Evolutionary conservation across 257 asterid species (phyloP).

Genomic region (Solanum medicagineum): DNA sequence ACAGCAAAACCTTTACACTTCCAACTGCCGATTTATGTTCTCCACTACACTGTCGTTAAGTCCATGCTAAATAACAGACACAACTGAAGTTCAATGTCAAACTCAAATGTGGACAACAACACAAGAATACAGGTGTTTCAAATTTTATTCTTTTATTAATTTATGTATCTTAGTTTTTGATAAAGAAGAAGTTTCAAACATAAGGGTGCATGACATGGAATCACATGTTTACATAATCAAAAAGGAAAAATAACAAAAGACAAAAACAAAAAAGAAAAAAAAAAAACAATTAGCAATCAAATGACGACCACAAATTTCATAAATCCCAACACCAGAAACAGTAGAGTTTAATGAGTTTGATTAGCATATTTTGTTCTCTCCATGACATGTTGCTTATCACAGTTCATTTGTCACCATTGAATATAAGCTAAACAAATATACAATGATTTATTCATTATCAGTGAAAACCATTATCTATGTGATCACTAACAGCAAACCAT

Average conservation of each 20-base stretch:
- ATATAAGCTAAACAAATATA: background rate
- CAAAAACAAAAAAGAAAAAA: background rate
- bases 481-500: background rate
- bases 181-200: background rate
- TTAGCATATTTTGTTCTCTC: background rate
- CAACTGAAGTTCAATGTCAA: background rate
- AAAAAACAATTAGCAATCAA: background rate
- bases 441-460: background rate
- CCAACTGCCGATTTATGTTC: background rate
- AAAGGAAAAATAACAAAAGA: background rate
- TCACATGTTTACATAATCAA: background rate
- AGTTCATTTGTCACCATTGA: background rate
- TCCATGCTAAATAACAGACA: background rate
- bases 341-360: background rate
- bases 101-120: background rate
- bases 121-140: background rate
- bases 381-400: background rate
- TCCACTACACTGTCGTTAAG: background rate
- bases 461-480: background rate
- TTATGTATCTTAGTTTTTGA: background rate
- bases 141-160: background rate
- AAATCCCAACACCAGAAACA: background rate
- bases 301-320: background rate
- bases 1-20: background rate
- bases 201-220: background rate